Base-by-base conservation (phyloP, 208 protist species). In the Trypanosomatidae sp. region DNA sequence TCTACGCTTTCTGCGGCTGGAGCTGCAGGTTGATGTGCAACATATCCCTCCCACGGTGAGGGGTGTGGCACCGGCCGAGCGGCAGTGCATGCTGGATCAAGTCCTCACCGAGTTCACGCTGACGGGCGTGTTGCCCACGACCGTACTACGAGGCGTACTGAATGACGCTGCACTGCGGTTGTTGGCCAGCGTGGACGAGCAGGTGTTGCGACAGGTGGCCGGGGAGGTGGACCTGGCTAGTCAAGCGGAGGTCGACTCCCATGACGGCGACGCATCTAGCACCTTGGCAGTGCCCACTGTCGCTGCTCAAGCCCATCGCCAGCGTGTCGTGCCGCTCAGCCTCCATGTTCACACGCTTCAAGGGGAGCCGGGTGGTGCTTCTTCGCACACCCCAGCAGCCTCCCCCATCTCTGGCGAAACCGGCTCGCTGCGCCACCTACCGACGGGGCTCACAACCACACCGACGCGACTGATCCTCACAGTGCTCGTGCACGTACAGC, bases 161-260 rank as follows among this genome's bases (percentile, higher is more conserved):
- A 80, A 80, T 50, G 76, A 80, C 43, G 76, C 76, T 1, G 76
- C 76, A 30, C 58, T 80, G 76, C 76, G 76, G 47, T n/a, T 80
- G 55, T 53, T 80, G 36, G 64, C 65, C 36, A 80, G 76, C 49
- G 76, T 80, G 3, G 76, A 80, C 66, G 41, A 71, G 43, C 55
- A 12, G 10, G 76, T 80, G 33, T 39, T 80, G 70, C 53, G 39
- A 22, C 76, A 66, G 25, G 69, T 80, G 22, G 76, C 70, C 41
- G 69, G 64, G 1, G 76, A 71, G 39, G 52, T 28, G 68, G 53
- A 72, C 17, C 28, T n/a, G 33, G 60, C 41, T 19, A 65, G 36
- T 25, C 19, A 65, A 25, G 33, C 39, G 46, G 60, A 65, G 22
- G 10, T 41, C 17, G 3, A 44, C 8, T 3, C 39, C 19, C 39